Evolutionary conservation across 2,329 filamentous ascomycete species (phyloP), one percentile per base, ranked within the genome.

Genomic region (Massarina eburnea): DNA sequence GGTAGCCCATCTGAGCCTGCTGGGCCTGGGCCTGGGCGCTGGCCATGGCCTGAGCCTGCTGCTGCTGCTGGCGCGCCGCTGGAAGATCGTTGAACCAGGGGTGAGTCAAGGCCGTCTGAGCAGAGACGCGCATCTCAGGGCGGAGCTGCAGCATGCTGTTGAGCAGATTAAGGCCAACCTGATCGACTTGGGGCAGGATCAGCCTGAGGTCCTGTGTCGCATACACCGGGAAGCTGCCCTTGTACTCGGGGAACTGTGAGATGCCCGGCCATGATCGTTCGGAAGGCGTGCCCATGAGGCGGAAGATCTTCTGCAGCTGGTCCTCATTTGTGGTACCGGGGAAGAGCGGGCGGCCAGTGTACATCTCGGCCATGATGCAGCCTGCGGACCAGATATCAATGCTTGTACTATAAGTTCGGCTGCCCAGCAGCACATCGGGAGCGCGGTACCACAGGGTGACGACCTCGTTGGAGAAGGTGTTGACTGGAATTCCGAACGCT

Each of bases 351-450:
- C 94, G 83, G 3, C 94, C 94, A 0, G 92, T 96, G 72, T 95
- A 97, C 91, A 99, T 96, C 74, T 99, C 94, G 8, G 94, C 94
- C 94, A 99, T 97, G 77, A 99, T 99, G 72, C 94, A 99, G 45
- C 94, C 94, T 6, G 94, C 94, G 6, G 90, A 96, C 94, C 94
- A 99, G 68, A 99, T 97, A 66, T 99, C 94, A 70, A 99, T 97
- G 73, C 90, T 95, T n/a, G 94, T 99, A 74, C 96, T 99, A 76
- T 99, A 99, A 18, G 94, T 97, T 55, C 94, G 80, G 62, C 88
- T 94, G 41, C 94, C 94, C 36, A 99, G 81, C 41, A 99, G 81
- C 37, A 99, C 94, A 62, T 99, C 94, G 0, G 94, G 94, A 1
- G 94, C 94, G 34, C 94, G 88, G 71, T 99, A 99, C 92, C 92